A percentile compares a stretch with the other conserved stretches of the same genome.
These are phyloP conservation scores for Neobulgaria alba DNA, from an alignment of 2,329 filamentous ascomycete genomes.

Conservation along the genomic window DNA sequence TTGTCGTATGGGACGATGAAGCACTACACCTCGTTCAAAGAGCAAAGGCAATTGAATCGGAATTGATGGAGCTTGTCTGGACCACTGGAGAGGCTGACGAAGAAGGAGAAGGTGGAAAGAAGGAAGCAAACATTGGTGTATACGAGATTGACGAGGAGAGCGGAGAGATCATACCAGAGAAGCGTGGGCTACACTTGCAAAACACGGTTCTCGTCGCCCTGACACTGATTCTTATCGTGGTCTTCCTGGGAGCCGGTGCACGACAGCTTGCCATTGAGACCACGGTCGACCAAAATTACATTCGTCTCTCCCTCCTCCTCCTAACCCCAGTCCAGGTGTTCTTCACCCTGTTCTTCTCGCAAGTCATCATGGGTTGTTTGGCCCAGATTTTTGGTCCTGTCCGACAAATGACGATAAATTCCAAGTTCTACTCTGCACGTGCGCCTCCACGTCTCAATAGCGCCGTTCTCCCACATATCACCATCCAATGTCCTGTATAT, in stretches of 20 bases:
- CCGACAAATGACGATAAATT: constrained; percentile 64
- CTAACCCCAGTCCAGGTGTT: constrained; percentile 67
- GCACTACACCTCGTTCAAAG: constrained; percentile 60
- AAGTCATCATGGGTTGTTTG: constrained; percentile 68
- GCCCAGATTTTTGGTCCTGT: constrained; percentile 71
- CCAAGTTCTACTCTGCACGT: constrained; percentile 73
- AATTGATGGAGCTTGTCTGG: constrained; percentile 73
- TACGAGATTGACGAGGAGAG: constrained; percentile 63
- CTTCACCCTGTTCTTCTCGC: constrained; percentile 74
- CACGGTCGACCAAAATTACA: constrained; percentile 52
- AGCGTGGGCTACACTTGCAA: constrained; percentile 57
- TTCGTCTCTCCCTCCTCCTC: constrained; percentile 54
- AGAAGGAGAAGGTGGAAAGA: constrained; percentile 51
- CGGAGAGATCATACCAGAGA: constrained; percentile 55
- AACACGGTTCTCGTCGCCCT: constrained; percentile 62
- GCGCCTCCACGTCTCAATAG: constrained; percentile 53
- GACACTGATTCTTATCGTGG: constrained; percentile 56
- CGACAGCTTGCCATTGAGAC: constrained; percentile 61
- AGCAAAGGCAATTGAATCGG: constrained; percentile 64
- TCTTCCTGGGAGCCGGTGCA: constrained; percentile 61
- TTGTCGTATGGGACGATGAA: constrained; percentile 79
- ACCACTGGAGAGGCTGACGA: constrained; percentile 47
- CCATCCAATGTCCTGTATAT: constrained; percentile 82
- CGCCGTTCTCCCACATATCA: constrained; percentile 58
- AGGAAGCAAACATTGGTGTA: constrained; percentile 36